Evolutionary conservation across 805 yeast species (phyloP).

Genomic region (Tetrapisispora taiwanensis): DNA sequence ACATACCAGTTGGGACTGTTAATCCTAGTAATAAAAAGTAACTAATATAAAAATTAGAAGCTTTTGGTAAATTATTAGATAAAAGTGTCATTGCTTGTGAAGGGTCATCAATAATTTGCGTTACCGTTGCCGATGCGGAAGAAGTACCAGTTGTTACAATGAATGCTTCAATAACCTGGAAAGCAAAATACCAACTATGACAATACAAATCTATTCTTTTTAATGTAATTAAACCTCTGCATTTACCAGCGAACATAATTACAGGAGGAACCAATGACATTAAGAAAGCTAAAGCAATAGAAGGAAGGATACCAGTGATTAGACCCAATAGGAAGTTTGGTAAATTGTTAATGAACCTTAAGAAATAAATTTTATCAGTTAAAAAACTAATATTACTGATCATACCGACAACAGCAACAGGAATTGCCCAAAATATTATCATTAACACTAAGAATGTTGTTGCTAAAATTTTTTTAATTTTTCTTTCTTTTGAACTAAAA

Average conservation of each 20-base stretch:
- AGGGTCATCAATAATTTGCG: conserved; percentile 60
- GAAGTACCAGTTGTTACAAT: conserved; percentile 77
- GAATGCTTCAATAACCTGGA: conserved; percentile 85
- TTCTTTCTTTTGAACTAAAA: conserved; percentile 46
- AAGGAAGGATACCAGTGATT: conserved; percentile 80
- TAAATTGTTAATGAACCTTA: conserved; percentile 64
- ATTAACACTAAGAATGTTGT: conserved; percentile 51
- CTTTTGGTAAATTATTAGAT: conserved; percentile 71
- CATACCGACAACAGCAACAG: conserved; percentile 95
- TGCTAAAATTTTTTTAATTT: conserved; percentile 48
- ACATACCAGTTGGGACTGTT: conserved; percentile 60
- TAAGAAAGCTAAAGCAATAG: conserved; percentile 66
- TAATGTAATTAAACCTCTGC: conserved; percentile 59
- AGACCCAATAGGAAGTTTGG: conserved; percentile 67
- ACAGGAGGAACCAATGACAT: conserved; percentile 83
- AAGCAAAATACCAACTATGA: conserved; percentile 82
- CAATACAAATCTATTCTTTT: conserved; percentile 72
- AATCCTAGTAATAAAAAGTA: conserved; percentile 78
- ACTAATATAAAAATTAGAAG: conserved; percentile 82
- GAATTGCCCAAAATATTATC: conserved; percentile 89
- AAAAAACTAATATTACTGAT: conserved; percentile 77
- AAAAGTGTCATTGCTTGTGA: conserved; percentile 60
- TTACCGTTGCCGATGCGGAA: conserved; percentile 65
- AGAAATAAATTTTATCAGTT: conserved; percentile 61
- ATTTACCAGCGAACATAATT: conserved; percentile 64